Evolutionary conservation across 2,329 filamentous ascomycete species (phyloP), one percentile per base, ranked within the genome.

Genomic region (Metarhizium anisopliae): DNA sequence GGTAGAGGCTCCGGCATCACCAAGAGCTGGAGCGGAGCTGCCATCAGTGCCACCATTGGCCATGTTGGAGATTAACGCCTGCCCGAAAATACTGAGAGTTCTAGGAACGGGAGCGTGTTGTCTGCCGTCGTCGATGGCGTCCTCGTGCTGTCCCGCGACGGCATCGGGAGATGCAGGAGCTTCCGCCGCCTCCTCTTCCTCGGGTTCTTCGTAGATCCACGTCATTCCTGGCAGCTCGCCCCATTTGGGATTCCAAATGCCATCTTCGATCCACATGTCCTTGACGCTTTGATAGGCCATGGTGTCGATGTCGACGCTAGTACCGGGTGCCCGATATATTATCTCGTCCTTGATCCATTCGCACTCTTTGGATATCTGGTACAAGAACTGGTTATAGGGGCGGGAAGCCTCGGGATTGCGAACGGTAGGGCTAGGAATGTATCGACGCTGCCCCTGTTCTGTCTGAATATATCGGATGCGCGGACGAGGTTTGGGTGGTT

Each of bases 251-350:
- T 52, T 54, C 56, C 56, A 60, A 18, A 58, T 52, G 6, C 38
- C 49, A 56, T 56, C 55, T 29, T 57, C 3, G 8, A 49, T 47
- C 57, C 56, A 59, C 50, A 49, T 56, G 18, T 50, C 10, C 47
- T 57, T 59, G 49, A 61, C 53, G n/a, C 51, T 51, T 38, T 60
- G 5, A 16, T 56, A 58, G 47, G 47, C 55, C 13, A 56, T 35
- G 11, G 18, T 38, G 55, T 47, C 14, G 51, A 51, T 10, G 18
- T 51, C 51, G 18, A 53, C 20, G 7, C 6, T 25, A 2, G 11
- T 53, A n/a, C 35, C 51, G n/a, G n/a, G n/a, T n/a, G n/a, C n/a
- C n/a, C n/a, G n/a, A n/a, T n/a, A n/a, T n/a, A n/a, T n/a, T n/a
- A n/a, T n/a, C n/a, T 43, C 42, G 13, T 43, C 36, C 14, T 30